phyloP scores from a whole-genome alignment of 2,329 filamentous ascomycete genomes.

The Trichoderma atroviride region DNA sequence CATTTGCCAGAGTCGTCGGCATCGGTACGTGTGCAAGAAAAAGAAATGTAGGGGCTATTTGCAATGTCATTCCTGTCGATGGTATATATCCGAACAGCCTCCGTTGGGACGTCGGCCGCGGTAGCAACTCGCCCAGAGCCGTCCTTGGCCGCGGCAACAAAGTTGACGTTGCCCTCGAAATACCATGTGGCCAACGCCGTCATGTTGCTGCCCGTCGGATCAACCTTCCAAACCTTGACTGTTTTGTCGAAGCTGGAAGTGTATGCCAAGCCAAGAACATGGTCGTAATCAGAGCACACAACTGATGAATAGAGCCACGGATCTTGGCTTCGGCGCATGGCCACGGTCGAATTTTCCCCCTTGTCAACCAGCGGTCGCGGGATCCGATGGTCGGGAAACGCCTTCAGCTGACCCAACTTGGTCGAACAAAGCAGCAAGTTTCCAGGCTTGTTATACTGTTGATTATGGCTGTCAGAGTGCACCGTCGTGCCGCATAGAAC shows the following conservation, averaged over 20 bases:
- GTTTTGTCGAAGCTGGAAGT: slow-evolving; percentile 65
- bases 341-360: slow-evolving; percentile 57
- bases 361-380: slow-evolving; percentile 55
- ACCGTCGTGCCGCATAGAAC: slow-evolving; percentile 65
- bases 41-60: slow-evolving; percentile 41
- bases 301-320: slow-evolving; percentile 68
- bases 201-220: slow-evolving; percentile 47
- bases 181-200: slow-evolving; percentile 51
- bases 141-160: slow-evolving; percentile 58
- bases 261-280: slow-evolving; percentile 50
- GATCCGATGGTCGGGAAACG: slow-evolving; percentile 61
- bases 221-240: slow-evolving; percentile 61
- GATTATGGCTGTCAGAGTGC: slow-evolving; percentile 64
- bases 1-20: slow-evolving; percentile 50
- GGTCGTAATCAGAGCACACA: slow-evolving; percentile 61
- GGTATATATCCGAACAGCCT: slow-evolving; percentile 61
- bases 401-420: slow-evolving; percentile 47
- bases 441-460: slow-evolving; percentile 67
- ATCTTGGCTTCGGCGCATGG: slow-evolving; percentile 61
- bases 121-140: slow-evolving; percentile 57
- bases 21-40: slow-evolving; percentile 47
- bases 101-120: slow-evolving; percentile 56
- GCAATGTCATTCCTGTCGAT: slow-evolving; percentile 44
- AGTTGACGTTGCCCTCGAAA: slow-evolving; percentile 63
- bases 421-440: slow-evolving; percentile 62